These are phyloP conservation scores for Bacterosira constricta DNA, from an alignment of 108 stramenopile genomes.

Conservation along the genomic window DNA sequence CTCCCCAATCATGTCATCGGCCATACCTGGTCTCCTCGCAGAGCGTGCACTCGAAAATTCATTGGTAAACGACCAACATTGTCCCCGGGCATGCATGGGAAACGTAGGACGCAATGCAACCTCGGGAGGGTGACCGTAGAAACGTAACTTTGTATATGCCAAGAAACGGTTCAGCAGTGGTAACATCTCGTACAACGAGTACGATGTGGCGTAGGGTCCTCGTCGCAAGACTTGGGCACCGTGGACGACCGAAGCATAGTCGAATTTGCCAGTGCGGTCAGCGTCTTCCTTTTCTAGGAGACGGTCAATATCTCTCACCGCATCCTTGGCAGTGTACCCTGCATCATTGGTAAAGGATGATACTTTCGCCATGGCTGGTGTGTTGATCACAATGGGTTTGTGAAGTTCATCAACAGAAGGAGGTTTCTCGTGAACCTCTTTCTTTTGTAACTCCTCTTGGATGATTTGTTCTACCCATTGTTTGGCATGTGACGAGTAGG, in stretches of 20 bases:
- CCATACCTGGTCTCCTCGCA: not conserved
- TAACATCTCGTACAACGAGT: slow-evolving; percentile 63
- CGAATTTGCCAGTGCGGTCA: slow-evolving; percentile 69
- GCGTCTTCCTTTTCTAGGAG: slow-evolving; percentile 64
- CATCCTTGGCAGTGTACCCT: slow-evolving; percentile 20
- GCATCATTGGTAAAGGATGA: slow-evolving; percentile 4
- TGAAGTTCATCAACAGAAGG: slow-evolving; percentile 1
- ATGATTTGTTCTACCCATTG: slow-evolving; percentile 45
- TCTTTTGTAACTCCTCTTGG: slow-evolving; percentile 28
- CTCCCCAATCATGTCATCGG: slow-evolving; percentile 51
- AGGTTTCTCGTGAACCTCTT: slow-evolving; percentile 20
- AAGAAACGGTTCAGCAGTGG: slow-evolving; percentile 73
- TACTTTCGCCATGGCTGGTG: no score
- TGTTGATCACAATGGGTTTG: slow-evolving; percentile 14
- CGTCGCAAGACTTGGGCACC: slow-evolving; percentile 67
- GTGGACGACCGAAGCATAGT: slow-evolving; percentile 63
- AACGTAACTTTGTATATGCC: slow-evolving; percentile 54
- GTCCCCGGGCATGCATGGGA: slow-evolving; percentile 63
- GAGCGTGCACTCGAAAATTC: slow-evolving; percentile 17
- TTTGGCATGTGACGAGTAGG: slow-evolving; percentile 19
- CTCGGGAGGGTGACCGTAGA: slow-evolving; percentile 84
- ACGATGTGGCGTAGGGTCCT: slow-evolving; percentile 66
- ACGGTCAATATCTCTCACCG: slow-evolving; percentile 47
- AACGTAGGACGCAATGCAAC: slow-evolving; percentile 72
- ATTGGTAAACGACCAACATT: slow-evolving; percentile 83